A percentile compares a stretch with the other conserved stretches of the same genome.
phyloP scores from a whole-genome alignment of 2,329 filamentous ascomycete species.

The Shiraia bambusicola region DNA sequence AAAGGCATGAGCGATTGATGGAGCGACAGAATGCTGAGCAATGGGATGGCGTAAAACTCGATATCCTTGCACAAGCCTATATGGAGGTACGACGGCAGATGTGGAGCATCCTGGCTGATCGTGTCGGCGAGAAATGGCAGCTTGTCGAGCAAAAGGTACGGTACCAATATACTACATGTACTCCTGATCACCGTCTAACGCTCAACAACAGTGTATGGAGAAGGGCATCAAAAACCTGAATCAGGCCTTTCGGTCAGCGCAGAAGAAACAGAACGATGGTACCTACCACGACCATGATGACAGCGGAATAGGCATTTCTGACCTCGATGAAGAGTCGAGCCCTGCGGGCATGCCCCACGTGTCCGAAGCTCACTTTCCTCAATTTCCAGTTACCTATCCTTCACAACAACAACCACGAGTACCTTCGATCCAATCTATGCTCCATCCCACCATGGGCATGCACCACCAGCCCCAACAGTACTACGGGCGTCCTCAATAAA shows the following conservation, averaged over 20 bases:
- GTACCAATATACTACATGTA: neutral
- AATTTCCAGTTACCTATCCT: conserved; percentile 22
- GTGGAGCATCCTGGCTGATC: conserved; percentile 72
- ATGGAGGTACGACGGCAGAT: conserved; percentile 78
- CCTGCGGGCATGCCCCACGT: conserved; percentile 28
- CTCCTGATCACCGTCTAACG: conserved; percentile 11
- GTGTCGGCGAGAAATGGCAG: conserved; percentile 57
- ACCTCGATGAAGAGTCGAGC: conserved; percentile 49
- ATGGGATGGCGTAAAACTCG: conserved; percentile 75
- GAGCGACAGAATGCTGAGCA: conserved; percentile 72
- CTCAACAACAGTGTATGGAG: conserved; percentile 68
- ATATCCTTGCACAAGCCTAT: conserved; percentile 74
- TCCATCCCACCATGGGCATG: conserved; percentile 9
- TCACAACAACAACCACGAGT: conserved; percentile 33
- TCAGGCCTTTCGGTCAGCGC: conserved; percentile 65
- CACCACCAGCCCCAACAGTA: conserved; percentile 15
- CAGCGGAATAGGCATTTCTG: conserved; percentile 64
- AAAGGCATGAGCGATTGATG: conserved; percentile 82
- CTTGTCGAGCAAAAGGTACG: conserved; percentile 79
- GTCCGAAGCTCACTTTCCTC: conserved; percentile 20
- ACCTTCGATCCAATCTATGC: conserved; percentile 46
- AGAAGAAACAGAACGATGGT: conserved; percentile 60
- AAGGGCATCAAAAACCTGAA: conserved; percentile 80
- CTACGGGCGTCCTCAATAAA: neutral
- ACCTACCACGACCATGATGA: conserved; percentile 60